Evolutionary conservation across 1,139 yeast genomes (phyloP).

Genomic region (Candida frijolesensis): DNA sequence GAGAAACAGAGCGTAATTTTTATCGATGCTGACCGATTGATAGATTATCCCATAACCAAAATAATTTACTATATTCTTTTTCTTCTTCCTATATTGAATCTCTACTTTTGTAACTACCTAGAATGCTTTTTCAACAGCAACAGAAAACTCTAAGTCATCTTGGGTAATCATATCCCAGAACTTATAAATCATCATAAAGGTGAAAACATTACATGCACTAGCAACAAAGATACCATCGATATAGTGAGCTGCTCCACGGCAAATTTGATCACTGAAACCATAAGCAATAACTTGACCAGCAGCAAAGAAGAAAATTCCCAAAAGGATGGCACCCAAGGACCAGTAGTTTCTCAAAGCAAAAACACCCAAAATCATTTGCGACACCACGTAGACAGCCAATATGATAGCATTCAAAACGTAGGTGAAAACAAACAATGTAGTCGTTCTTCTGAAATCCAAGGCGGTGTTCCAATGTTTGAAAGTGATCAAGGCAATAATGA

Average conservation of each 20-base stretch:
- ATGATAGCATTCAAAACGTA: conserved; percentile 73
- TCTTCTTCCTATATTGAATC: not conserved
- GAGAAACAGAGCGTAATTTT: not conserved
- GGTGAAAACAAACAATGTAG: conserved; percentile 65
- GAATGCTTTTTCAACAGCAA: conserved; percentile 49
- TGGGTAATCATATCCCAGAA: conserved; percentile 97
- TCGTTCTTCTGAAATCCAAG: conserved; percentile 48
- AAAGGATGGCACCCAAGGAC: conserved; percentile 80
- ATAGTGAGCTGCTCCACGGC: conserved; percentile 77
- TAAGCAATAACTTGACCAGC: conserved; percentile 78
- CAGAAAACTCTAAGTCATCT: conserved; percentile 92
- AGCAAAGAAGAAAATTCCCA: conserved; percentile 75
- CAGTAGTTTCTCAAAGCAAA: conserved; percentile 74
- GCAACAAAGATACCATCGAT: conserved; percentile 90
- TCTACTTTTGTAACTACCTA: not conserved
- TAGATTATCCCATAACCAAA: not conserved
- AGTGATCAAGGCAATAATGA: conserved; percentile 68
- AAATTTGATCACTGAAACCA: conserved; percentile 64
- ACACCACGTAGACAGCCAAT: conserved; percentile 60
- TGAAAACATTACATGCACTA: conserved; percentile 73
- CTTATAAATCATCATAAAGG: conserved; percentile 93
- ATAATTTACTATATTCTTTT: not conserved
- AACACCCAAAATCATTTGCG: conserved; percentile 72
- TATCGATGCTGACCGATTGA: no score
- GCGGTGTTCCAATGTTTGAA: conserved; percentile 68